phyloP scores from a whole-genome alignment of 306 rosid species.

The Calophaca sinica region DNA sequence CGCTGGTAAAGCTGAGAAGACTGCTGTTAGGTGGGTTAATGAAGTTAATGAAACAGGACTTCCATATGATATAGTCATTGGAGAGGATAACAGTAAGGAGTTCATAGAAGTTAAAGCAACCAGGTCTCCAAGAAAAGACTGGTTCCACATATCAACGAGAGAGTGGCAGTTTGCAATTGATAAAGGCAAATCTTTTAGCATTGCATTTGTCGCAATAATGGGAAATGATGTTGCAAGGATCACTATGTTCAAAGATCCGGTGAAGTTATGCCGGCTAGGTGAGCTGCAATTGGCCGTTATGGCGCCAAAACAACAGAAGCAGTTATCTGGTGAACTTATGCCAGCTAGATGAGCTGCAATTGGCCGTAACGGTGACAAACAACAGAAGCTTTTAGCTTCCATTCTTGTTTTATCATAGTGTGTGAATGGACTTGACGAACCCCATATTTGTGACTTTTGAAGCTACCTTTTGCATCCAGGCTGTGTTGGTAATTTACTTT shows the following conservation, averaged over 20 bases:
- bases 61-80: constrained; percentile 73
- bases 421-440: constrained; percentile 15
- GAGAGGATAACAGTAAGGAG: constrained; percentile 53
- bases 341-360: no score
- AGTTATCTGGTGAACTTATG: constrained; percentile 30
- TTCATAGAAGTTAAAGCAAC: constrained; percentile 91
- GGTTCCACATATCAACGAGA: constrained; percentile 74
- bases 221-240: constrained; percentile 60
- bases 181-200: constrained; percentile 72
- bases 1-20: constrained; percentile 51
- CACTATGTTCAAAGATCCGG: constrained; percentile 73
- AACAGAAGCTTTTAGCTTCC: constrained; percentile 16
- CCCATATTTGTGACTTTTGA: neutral
- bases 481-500: neutral
- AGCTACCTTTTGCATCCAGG: constrained; percentile 24
- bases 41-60: constrained; percentile 71
- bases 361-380: no score
- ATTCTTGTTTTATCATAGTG: neutral
- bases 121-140: constrained; percentile 75
- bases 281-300: constrained; percentile 70
- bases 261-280: constrained; percentile 65
- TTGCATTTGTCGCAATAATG: constrained; percentile 70
- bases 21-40: constrained; percentile 78
- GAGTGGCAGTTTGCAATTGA: constrained; percentile 89
- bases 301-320: constrained; percentile 66